Evolutionary conservation across 2,329 filamentous ascomycete genomes (phyloP), one percentile per base, ranked within the genome.

Genomic region (Passalora sequoiae): DNA sequence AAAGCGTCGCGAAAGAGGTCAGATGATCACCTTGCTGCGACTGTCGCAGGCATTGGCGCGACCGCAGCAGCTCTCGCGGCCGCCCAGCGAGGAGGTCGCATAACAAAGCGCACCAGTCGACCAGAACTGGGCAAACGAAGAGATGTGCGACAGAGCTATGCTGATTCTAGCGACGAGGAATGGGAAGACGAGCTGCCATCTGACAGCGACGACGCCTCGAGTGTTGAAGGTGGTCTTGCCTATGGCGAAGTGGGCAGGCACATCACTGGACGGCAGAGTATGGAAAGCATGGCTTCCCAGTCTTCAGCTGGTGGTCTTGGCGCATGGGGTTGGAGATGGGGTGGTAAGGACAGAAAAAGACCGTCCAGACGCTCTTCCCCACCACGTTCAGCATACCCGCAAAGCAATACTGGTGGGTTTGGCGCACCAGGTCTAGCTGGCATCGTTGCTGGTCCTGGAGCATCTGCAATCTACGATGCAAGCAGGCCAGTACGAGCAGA

Each of bases 271-370:
- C 63, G 62, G 27, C 62, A 70, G 50, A 78, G 75, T 46, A 62
- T 66, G 28, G 75, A 77, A 38, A 78, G 76, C 8, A 63, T 77
- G 1, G 65, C 60, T 4, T 78, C 76, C 1, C 69, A 75, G n/a
- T 68, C 64, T 20, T 78, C 75, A 17, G 74, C 71, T 17, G 55
- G 57, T 25, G 60, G 57, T 8, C 46, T 63, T 24, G 55, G 60
- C 30, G 77, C 76, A 56, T 82, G 77, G 78, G 69, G 72, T 20
- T 81, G 78, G 77, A 68, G 75, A 46, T 81, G 77, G 75, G 74
- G 76, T 22, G 71, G 68, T 47, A 71, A 72, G 52, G 53, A 61
- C 42, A 61, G 69, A 56, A 73, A 71, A 55, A 67, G 67, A 54
- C 64, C 64, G 50, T 42, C 50, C 21, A 40, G 45, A 15, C 44